A percentile compares a stretch with the other conserved stretches of the same genome.
Conservation (phyloP, 2,329 filamentous ascomycete species). For the Hypocreales sp. region DNA sequence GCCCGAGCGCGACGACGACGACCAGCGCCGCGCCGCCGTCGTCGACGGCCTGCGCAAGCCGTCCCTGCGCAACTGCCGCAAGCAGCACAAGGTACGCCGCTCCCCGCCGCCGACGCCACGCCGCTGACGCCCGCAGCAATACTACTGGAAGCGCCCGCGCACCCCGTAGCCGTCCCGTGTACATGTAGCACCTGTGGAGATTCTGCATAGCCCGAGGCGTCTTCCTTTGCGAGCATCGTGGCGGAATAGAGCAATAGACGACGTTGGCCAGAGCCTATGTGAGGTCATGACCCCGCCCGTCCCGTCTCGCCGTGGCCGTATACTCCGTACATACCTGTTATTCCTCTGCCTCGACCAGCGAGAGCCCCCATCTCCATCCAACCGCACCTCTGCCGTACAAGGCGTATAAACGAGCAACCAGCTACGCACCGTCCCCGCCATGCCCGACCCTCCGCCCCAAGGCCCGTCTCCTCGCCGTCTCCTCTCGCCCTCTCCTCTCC, state of each 20-base stretch:
- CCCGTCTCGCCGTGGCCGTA: background rate
- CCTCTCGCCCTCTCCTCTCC: background rate
- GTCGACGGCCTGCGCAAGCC: constrained; percentile 79
- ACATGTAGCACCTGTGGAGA: constrained; percentile 2
- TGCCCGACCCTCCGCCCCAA: no score
- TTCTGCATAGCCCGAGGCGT: constrained; percentile 12
- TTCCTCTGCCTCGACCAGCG: no score
- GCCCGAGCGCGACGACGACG: constrained; percentile 70
- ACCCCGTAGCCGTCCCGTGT: constrained; percentile 28
- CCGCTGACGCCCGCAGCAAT: constrained; percentile 35
- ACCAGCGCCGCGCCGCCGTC: constrained; percentile 64
- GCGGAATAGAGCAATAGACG: background rate
- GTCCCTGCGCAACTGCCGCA: constrained; percentile 75
- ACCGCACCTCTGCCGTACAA: no score
- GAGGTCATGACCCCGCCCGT: background rate
- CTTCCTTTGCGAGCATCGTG: constrained; percentile 1
- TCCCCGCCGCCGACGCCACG: background rate
- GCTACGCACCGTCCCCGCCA: no score
- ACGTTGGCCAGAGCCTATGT: no score
- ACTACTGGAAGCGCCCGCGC: constrained; percentile 51
- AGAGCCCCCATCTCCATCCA: background rate
- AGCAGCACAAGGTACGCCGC: constrained; percentile 80
- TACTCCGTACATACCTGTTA: background rate
- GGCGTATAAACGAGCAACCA: no score
- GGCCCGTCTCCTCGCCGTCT: background rate